Conservation (phyloP, 31 red algal genomes). For the Asparagopsis taxiformis region DNA sequence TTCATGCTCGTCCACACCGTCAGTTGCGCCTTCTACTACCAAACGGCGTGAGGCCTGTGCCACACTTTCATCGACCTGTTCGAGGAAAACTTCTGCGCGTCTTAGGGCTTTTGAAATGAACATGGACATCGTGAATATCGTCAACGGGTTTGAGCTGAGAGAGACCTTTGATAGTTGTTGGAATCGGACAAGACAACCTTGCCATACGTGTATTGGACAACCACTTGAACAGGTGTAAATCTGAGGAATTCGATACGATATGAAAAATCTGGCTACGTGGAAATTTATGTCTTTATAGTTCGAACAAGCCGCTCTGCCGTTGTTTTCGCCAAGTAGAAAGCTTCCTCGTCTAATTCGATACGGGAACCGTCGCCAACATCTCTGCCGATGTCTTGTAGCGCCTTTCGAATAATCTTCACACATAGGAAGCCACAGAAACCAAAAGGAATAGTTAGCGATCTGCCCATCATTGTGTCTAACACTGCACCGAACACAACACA, state of each 20-base stretch:
- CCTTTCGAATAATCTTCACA: not conserved
- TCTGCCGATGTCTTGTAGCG: not conserved
- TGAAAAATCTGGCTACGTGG: no score
- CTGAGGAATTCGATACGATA: no score
- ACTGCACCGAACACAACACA: no score
- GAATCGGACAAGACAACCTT: no score
- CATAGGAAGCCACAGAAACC: no score
- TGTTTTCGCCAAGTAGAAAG: not conserved
- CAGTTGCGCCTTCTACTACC: slow-evolving; percentile 46
- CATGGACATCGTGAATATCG: slow-evolving; percentile 15
- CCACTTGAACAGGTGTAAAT: no score
- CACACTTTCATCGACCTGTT: slow-evolving; percentile 75
- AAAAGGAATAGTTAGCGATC: no score
- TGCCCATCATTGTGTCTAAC: no score
- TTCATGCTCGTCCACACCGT: slow-evolving; percentile 48
- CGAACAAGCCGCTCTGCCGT: not conserved
- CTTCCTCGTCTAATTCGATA: not conserved
- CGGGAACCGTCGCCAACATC: not conserved
- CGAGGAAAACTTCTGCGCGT: slow-evolving; percentile 67
- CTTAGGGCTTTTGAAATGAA: slow-evolving; percentile 69
- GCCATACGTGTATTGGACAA: no score
- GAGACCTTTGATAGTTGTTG: no score
- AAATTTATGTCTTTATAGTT: not conserved
- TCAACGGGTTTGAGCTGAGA: no score
- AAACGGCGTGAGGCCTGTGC: slow-evolving; percentile 58